Percentiles rank a stretch among this genome's conserved stretches.
phyloP scores from a whole-genome alignment of 345 rosid genomes.

The Citrus medica region DNA sequence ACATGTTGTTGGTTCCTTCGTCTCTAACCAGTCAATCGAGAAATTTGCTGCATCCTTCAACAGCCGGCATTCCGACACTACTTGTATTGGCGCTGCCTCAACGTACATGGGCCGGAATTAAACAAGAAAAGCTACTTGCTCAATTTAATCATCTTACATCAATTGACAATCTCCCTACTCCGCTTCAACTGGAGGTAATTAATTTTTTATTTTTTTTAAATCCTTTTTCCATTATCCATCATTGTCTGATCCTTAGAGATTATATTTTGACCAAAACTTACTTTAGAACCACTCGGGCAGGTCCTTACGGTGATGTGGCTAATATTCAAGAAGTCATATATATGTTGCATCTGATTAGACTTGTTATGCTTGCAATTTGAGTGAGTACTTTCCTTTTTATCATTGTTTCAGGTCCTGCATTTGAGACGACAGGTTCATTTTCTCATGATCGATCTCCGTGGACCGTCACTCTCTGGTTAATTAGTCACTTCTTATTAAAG shows the following conservation, averaged over 20 bases:
- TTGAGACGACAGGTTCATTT: background rate
- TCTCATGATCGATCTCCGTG: conserved; percentile 1
- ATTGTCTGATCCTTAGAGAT: background rate
- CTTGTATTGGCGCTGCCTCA: conserved; percentile 24
- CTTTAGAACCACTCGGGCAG: no score
- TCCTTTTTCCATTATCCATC: background rate
- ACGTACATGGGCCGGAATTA: conserved; percentile 23
- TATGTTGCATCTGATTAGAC: background rate
- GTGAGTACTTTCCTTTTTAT: background rate
- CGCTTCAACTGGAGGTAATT: conserved; percentile 24
- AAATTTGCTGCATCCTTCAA: conserved; percentile 23
- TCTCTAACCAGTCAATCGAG: background rate
- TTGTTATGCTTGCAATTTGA: background rate
- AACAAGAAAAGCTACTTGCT: conserved; percentile 17
- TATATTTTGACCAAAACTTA: no score
- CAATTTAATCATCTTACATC: background rate
- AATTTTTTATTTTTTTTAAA: no score
- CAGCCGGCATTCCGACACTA: conserved; percentile 20
- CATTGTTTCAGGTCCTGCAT: background rate
- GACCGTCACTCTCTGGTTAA: background rate
- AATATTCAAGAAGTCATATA: no score
- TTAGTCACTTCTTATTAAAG: background rate
- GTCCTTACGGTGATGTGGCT: no score
- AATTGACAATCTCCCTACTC: conserved; percentile 5
- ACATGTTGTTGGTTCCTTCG: conserved; percentile 13